Evolutionary conservation across 768 basidiomycete genomes (phyloP).

Genomic region (Cystofilobasidium ferigula): DNA sequence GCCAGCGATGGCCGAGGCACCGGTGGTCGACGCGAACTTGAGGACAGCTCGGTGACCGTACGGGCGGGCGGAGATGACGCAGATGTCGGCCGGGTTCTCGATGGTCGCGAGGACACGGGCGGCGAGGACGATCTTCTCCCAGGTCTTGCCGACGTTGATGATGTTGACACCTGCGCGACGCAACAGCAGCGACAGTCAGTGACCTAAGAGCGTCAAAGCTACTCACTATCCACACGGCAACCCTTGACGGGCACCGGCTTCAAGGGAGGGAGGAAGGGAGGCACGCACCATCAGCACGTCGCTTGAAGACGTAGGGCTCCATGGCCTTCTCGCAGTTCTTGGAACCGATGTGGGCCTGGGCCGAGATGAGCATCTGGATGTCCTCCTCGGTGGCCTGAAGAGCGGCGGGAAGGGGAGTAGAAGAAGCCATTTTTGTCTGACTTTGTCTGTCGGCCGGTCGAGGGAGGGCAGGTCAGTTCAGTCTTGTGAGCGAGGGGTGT

Average conservation of each 20-base stretch:
- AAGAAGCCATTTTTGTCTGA: slow-evolving; percentile 25
- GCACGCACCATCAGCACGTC: slow-evolving; percentile 78
- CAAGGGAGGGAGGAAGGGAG: background rate
- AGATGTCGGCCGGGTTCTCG: slow-evolving; percentile 96
- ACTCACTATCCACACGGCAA: no score
- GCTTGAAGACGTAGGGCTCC: slow-evolving; percentile 95
- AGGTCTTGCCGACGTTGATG: slow-evolving; percentile 98
- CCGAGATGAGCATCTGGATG: slow-evolving; percentile 85
- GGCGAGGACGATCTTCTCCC: slow-evolving; percentile 98
- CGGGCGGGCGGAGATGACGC: slow-evolving; percentile 93
- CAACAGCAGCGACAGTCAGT: background rate
- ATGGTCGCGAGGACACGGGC: slow-evolving; percentile 94
- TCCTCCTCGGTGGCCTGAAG: slow-evolving; percentile 95
- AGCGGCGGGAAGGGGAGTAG: slow-evolving; percentile 58
- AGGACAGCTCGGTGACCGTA: slow-evolving; percentile 99
- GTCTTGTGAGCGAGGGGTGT: no score
- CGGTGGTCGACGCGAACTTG: slow-evolving; percentile 96
- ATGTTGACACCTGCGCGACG: slow-evolving; percentile 76
- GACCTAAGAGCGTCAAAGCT: no score
- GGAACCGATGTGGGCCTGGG: slow-evolving; percentile 85
- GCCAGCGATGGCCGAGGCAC: slow-evolving; percentile 96
- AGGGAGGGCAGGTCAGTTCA: background rate
- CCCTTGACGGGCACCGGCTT: background rate
- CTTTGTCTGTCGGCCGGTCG: background rate
- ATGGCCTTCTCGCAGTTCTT: slow-evolving; percentile 99